Evolutionary conservation across 768 basidiomycete species (phyloP), one percentile per base, ranked within the genome.

Genomic region (Lactifluus volemus): DNA sequence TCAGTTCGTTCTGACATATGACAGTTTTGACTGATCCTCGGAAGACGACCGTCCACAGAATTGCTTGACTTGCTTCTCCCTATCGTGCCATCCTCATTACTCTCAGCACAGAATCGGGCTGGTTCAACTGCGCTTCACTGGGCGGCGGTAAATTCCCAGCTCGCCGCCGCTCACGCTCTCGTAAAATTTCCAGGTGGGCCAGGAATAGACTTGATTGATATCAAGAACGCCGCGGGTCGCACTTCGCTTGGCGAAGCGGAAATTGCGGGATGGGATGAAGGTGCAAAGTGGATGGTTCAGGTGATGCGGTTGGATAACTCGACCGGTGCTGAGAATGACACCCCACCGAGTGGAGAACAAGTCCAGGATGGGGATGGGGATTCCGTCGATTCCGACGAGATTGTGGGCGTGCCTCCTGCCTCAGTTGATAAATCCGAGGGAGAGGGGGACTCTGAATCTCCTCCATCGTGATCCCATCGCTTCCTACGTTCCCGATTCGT

Each of bases 41-140:
- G 72, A 80, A 83, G 80, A 69, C 32, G 25, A 25, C 68, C 64
- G 58, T 62, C 25, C 67, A 53, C 74, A 96, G 93, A 93, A 65
- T 70, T 91, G 10, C 79, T 97, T 49, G 77, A 85, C 50, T 85
- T 83, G 67, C 78, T 98, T 14, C 78, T 96, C 4, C 81, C 90
- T 2, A 70, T 83, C 56, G 67, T 81, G 17, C 72, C 78, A 7
- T 70, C 85, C 11, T 71, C 79, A 2, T 72, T 91, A 7, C 68
- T 93, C 21, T 74, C 83, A 2, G 74, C 77, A 0, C 81, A 81
- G 61, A 98, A 97, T 69, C 71, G 71, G 32, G 79, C 89, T 0
- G 79, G 84, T 54, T 95, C 94, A 29, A 95, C 90, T 2, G 80
- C 95, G 7, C 73, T 97, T 6, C 95, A 98, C 69, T 97, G 94